A percentile compares a stretch with the other conserved stretches of the same genome.
Evolutionary conservation across 2,329 filamentous ascomycete genomes (phyloP).

Genomic region (Aspergillus luchuensis): DNA sequence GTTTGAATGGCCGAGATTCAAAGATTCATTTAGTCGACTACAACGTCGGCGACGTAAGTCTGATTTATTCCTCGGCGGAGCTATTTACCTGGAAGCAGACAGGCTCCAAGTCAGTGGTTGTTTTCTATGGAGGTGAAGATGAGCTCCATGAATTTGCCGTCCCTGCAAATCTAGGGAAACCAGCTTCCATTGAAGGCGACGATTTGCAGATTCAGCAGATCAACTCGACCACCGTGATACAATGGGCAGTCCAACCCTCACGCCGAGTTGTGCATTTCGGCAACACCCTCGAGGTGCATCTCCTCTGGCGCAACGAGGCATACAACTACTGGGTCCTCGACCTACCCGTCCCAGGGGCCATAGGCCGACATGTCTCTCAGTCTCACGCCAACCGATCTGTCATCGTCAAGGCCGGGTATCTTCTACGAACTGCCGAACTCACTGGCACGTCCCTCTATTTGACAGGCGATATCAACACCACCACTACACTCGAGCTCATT

Average conservation of each 20-base stretch:
- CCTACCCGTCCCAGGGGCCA: constrained; percentile 21
- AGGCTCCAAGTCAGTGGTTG: constrained; percentile 17
- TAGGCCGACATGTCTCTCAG: constrained; percentile 26
- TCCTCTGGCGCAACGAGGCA: constrained; percentile 34
- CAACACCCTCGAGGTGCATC: constrained; percentile 25
- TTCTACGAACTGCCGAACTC: constrained; percentile 24
- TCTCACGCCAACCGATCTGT: constrained; percentile 21
- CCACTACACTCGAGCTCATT: constrained; percentile 21
- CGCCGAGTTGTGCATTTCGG: constrained; percentile 24
- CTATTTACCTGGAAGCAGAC: constrained; percentile 23
- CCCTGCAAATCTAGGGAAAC: constrained; percentile 16
- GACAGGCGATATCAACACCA: constrained; percentile 21
- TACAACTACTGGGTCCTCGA: constrained; percentile 37
- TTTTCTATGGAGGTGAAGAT: constrained; percentile 32
- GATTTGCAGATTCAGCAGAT: neutral
- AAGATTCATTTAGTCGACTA: constrained; percentile 36
- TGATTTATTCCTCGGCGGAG: constrained; percentile 37
- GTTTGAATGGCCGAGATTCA: constrained; percentile 19
- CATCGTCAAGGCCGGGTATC: constrained; percentile 32
- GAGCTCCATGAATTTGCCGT: constrained; percentile 34
- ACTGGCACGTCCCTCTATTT: constrained; percentile 1
- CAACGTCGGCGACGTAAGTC: constrained; percentile 26
- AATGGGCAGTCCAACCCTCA: constrained; percentile 15
- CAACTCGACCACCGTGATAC: constrained; percentile 13
- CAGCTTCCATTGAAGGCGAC: constrained; percentile 14